Evolutionary conservation across 106 monocot genomes (phyloP), one percentile per base, ranked within the genome.

Genomic region (Narthecium ossifragum): DNA sequence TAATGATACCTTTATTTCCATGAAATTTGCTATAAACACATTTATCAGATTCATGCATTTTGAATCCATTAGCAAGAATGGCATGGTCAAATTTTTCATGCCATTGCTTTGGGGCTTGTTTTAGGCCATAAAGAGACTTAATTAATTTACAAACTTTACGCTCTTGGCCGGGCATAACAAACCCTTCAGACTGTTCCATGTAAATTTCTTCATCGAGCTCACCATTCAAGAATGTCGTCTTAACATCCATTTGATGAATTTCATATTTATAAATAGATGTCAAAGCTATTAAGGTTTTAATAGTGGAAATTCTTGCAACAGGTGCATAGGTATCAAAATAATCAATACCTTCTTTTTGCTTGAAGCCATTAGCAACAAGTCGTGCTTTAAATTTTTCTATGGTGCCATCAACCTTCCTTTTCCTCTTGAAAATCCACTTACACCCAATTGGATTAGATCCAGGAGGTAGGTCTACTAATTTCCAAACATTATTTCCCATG

Each of bases 121-220:
- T 53, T 29, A 53, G 20, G 2, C 53, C 53, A 53, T 53, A 31
- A 9, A 46, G n/a, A n/a, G n/a, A n/a, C n/a, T n/a, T n/a, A n/a
- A n/a, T n/a, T n/a, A n/a, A n/a, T n/a, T n/a, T n/a, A n/a, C n/a
- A 36, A 6, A 36, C 46, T 46, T 46, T 46, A 3, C 17, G 8
- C 17, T 46, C 46, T 46, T 14, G 46, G 11, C 8, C 8, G 8
- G 17, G 17, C 17, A 46, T 10, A 6, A 6, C 10, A 10, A 46
- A 46, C 11, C 46, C 46, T 46, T 46, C 46, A 14, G 15, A 15
- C 17, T 46, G 46, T 46, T 46, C n/a, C 46, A 9, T 14, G 15
- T 14, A 46, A 15, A 46, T 46, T 15, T 46, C 46, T 46, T 46
- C 15, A 17, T 25, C 25, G 2, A 51, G 2, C 22, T 51, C 26